Evolutionary conservation across 169 alveolate genomes (phyloP).

Genomic region (Plasmodium knowlesi): DNA sequence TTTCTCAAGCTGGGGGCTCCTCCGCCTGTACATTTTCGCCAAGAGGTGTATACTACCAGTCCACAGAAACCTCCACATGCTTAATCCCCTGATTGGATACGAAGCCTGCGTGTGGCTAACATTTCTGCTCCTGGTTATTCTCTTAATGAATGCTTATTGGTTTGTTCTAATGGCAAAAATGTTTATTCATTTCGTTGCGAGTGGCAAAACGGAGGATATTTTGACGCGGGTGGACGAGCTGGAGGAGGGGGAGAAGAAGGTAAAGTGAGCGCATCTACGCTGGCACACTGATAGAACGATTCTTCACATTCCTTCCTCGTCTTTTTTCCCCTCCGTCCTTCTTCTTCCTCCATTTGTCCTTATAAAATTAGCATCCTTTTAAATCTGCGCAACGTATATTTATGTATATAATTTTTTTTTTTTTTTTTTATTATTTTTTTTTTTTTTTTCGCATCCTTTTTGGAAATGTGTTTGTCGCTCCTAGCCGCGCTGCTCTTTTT

Average conservation of each 20-base stretch:
- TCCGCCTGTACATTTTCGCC: conserved; percentile 80
- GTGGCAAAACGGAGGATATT: conserved; percentile 82
- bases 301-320: too few species aligned
- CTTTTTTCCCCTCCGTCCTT: too few species aligned
- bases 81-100: conserved; percentile 55
- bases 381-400: not conserved
- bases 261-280: not conserved
- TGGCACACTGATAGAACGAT: too few species aligned
- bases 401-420: too few species aligned
- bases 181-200: conserved; percentile 79
- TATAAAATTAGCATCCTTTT: not conserved
- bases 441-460: not conserved
- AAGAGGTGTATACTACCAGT: conserved; percentile 78
- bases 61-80: conserved; percentile 61
- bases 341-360: not conserved
- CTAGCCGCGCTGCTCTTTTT: not conserved
- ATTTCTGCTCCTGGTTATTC: conserved; percentile 77
- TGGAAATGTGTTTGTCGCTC: not conserved
- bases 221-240: conserved; percentile 80
- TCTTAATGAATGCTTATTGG: conserved; percentile 83
- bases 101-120: conserved; percentile 78
- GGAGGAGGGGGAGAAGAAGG: conserved; percentile 35
- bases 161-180: conserved; percentile 81
- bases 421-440: too few species aligned
- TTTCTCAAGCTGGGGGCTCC: conserved; percentile 79